Conservation (phyloP, 768 basidiomycete genomes). For the Collybia sp. region DNA sequence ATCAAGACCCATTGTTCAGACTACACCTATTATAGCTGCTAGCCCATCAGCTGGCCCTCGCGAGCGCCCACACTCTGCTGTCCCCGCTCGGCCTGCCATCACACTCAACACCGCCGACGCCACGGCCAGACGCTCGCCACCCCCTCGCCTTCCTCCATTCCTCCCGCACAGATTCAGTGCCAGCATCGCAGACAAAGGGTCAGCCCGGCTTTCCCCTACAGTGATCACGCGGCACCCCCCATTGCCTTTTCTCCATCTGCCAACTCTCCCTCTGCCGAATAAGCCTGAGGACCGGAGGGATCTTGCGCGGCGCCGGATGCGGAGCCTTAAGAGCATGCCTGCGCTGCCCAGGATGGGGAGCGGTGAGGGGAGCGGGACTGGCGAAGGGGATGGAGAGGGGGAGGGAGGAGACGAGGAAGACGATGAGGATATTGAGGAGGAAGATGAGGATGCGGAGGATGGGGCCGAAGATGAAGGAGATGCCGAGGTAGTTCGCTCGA, state of each 20-base stretch:
- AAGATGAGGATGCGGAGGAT: conserved; percentile 26
- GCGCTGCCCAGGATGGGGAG: conserved; percentile 35
- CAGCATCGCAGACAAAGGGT: conserved; percentile 10
- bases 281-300: conserved; percentile 9
- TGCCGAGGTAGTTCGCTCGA: conserved; percentile 7
- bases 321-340: conserved; percentile 48
- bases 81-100: no score
- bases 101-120: no score
- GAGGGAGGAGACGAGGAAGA: conserved; percentile 25
- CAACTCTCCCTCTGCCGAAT: conserved; percentile 33
- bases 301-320: conserved; percentile 12
- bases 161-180: conserved; percentile 20
- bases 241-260: conserved; percentile 42
- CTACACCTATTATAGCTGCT: no score
- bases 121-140: no score
- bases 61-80: no score
- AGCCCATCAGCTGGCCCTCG: no score
- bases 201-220: conserved; percentile 24
- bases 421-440: conserved; percentile 29
- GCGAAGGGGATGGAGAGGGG: conserved; percentile 28
- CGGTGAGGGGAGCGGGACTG: conserved; percentile 22
- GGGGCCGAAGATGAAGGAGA: conserved; percentile 16
- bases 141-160: conserved; percentile 4
- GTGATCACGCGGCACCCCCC: conserved; percentile 24
- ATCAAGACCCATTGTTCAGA: conserved; percentile 4